phyloP scores from a whole-genome alignment of 371 early-diverging fungal genomes.

The Mortierella sp. region DNA sequence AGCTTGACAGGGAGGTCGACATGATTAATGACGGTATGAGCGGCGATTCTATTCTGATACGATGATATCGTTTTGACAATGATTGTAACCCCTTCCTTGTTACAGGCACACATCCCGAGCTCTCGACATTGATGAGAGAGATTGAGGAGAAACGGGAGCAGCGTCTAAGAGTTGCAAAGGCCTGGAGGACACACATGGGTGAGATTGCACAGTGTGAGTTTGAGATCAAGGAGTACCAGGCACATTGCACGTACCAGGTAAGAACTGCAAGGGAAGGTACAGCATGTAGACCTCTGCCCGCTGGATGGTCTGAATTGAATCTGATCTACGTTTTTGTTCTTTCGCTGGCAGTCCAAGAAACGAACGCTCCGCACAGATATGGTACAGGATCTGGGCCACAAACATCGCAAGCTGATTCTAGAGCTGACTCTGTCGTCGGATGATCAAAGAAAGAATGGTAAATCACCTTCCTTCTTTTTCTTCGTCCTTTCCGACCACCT shows the following conservation, averaged over 20 bases:
- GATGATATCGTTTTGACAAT: too few relatives aligned
- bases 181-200: conserved; percentile 64
- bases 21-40: conserved; percentile 68
- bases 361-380: conserved; percentile 36
- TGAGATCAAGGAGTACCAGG: conserved; percentile 70
- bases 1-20: conserved; percentile 67
- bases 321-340: not conserved
- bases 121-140: conserved; percentile 64
- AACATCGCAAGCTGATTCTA: conserved; percentile 24
- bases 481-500: too few relatives aligned
- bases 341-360: conserved; percentile 27
- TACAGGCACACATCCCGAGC: conserved; percentile 58
- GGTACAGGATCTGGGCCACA: conserved; percentile 13
- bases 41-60: too few relatives aligned
- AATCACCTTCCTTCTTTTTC: not conserved
- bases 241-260: conserved; percentile 54
- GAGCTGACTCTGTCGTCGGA: conserved; percentile 9
- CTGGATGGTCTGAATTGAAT: too few relatives aligned
- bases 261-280: not conserved
- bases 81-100: not conserved
- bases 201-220: conserved; percentile 63
- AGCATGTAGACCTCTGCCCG: not conserved
- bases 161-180: conserved; percentile 64
- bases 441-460: conserved; percentile 4
- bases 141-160: conserved; percentile 68